Evolutionary conservation across 2,329 filamentous ascomycete genomes (phyloP), one percentile per base, ranked within the genome.

Genomic region (Xylaria sp.): DNA sequence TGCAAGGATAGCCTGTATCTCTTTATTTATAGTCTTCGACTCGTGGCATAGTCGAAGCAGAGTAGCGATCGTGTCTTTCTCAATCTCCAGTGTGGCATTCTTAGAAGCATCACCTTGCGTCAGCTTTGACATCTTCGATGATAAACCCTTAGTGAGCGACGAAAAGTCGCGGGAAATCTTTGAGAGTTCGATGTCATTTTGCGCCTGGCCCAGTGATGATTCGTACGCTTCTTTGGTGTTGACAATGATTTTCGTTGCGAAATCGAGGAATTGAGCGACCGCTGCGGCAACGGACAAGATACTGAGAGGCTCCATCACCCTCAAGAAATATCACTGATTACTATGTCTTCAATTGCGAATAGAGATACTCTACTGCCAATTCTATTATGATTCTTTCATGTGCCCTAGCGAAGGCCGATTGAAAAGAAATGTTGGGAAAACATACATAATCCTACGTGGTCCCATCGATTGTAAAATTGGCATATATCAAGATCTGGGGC

Each of bases 161-260:
- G 39, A 34, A 34, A 54, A 56, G 41, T 25, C 46, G 46, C 20
- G 46, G 20, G 46, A 39, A 23, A 56, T 50, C n/a, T 64, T 56
- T n/a, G 25, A 56, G 18, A 64, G 52, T 20, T 64, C 51, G 25
- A 64, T 41, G 9, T 56, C 52, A 48, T 20, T n/a, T 48, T 64
- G 37, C 37, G 31, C 18, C 25, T 55, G 46, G 20, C 46, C 46
- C 46, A 50, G 7, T 23, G 23, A 62, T 18, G 31, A 61, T 61
- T 60, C 20, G 46, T 28, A 52, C 7, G 7, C 50, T 28, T 52
- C 50, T 15, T 28, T 52, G 15, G 50, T 52, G 15, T 28, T 12
- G 23, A 15, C 50, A 52, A 52, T 28, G 25, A 52, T 52, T 31
- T 13, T 15, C 2, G 23, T 28, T 28, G 50, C 23, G 13, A 52